Evolutionary conservation across 148 eudicot genomes (phyloP), one percentile per base, ranked within the genome.

Genomic region (Spergularia bocconei): DNA sequence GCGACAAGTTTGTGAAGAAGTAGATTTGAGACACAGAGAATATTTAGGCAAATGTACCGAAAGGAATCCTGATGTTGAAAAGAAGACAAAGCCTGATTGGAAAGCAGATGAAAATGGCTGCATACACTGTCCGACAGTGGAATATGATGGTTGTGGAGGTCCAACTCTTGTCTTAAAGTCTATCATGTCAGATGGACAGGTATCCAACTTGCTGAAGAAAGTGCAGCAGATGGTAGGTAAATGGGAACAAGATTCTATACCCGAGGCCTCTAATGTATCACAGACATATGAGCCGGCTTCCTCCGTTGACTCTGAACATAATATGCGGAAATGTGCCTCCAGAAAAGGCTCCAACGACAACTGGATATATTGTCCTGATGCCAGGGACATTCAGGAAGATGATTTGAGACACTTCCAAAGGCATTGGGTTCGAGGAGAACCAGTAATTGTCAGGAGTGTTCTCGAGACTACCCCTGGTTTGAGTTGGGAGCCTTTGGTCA

Each of bases 401-500:
- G 82, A 87, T 77, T 69, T 87, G 75, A 70, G 82, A 62, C 86
- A 82, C 77, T 89, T 89, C 39, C 90, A 87, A 82, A 76, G 72
- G 85, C 92, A 89, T 67, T 89, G 92, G 92, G 64, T 70, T 25
- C 81, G 80, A 69, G 90, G 88, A 58, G 85, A 89, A 73, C 92
- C 88, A 6, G 77, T 87, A 59, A 85, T 89, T 56, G 88, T 89
- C 5, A 70, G 84, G 19, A 78, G 78, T 77, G 84, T 79, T 61
- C 88, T 89, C 70, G 83, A 84, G 55, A 84, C 88, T 38, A 78
- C 88, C 38, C 55, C 73, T 79, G 92, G 90, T 52, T 82, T 89
- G 78, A 87, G 90, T 75, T 89, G 92, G 92, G 90, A 87, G 48
- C 90, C 92, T 11, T 75, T 87, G 92, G 90, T 89, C 29, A 87